Evolutionary conservation across 176 grass and related monocot genomes (phyloP), one percentile per base, ranked within the genome.

Genomic region (Aegilops tauschii): DNA sequence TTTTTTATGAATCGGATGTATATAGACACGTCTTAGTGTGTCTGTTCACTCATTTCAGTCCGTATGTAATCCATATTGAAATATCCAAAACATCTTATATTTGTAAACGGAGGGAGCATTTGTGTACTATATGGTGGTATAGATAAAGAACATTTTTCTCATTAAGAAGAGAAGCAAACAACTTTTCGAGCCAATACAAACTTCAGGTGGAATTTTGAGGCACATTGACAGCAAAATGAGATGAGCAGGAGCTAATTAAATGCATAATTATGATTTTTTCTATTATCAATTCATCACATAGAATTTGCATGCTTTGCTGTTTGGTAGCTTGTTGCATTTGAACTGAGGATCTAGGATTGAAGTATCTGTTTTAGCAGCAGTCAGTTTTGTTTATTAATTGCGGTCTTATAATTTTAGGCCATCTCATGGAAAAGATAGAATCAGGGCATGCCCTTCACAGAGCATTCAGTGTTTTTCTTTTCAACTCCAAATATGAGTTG

Each of bases 391-490:
- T 65, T 86, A 65, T 65, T 83, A 70, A 64, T 59, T 4, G 0
- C 20, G 44, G 18, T 87, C 73, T 81, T n/a, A 56, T 73, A 82
- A 75, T 82, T 84, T 67, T 80, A 97, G 95, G 95, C 62, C 95
- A 97, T 90, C 87, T 95, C 58, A 97, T 97, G 95, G 92, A 95
- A 84, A 97, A 95, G 85, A 97, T 97, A 82, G 89, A 97, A 78
- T 84, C 89, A 56, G 90, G 90, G 30, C 87, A 95, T 89, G 87
- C 71, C 10, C 89, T 97, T 69, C 95, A 97, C 76, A 95, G 93
- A 58, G 93, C 93, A 6, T 97, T 97, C 85, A 97, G 95, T 67
- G 82, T 97, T 87, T 97, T 97, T 71, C 87, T 97, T 69, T 95
- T 97, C 87, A 95, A 97, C 82, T 93, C 95, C 71, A 95, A 95